These are phyloP conservation scores for Blastomyces parvus DNA, from an alignment of 2,329 filamentous ascomycete genomes.

Conservation along the genomic window DNA sequence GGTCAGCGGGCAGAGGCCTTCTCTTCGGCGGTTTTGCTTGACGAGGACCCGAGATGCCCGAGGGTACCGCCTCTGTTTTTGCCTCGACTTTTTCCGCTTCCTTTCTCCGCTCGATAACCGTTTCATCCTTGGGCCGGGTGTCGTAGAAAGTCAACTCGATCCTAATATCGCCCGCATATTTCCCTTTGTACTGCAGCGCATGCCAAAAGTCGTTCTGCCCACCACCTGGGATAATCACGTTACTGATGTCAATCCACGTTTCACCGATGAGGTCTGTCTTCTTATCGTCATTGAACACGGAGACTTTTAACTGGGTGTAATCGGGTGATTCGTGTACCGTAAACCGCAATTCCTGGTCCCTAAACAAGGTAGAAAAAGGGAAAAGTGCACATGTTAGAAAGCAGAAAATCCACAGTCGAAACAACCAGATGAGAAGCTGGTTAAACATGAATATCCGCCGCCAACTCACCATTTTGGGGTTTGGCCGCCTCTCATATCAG, in stretches of 20 bases:
- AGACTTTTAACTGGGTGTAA: constrained; percentile 91
- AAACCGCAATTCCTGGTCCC: constrained; percentile 96
- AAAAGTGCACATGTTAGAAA: not conserved
- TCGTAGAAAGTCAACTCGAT: constrained; percentile 98
- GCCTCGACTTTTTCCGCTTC: constrained; percentile 30
- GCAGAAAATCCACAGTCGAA: not conserved
- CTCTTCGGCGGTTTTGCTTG: constrained; percentile 62
- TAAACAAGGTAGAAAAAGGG: constrained; percentile 31
- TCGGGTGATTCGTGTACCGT: constrained; percentile 92
- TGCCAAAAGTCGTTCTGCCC: constrained; percentile 96
- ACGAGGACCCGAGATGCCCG: constrained; percentile 36
- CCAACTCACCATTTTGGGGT: constrained; percentile 77
- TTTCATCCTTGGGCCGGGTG: constrained; percentile 71
- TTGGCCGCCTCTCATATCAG: constrained; percentile 87
- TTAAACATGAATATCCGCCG: not conserved
- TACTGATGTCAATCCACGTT: constrained; percentile 73
- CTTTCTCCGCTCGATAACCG: constrained; percentile 47
- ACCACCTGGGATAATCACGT: constrained; percentile 73
- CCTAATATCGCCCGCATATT: constrained; percentile 90
- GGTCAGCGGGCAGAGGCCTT: constrained; percentile 72
- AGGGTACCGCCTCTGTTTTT: constrained; percentile 21
- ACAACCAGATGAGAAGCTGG: constrained; percentile 14
- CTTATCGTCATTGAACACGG: constrained; percentile 97
- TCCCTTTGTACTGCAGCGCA: constrained; percentile 72
- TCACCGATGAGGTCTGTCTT: constrained; percentile 95